phyloP scores from a whole-genome alignment of 768 basidiomycete species.

The Hysterangium stoloniferum region DNA sequence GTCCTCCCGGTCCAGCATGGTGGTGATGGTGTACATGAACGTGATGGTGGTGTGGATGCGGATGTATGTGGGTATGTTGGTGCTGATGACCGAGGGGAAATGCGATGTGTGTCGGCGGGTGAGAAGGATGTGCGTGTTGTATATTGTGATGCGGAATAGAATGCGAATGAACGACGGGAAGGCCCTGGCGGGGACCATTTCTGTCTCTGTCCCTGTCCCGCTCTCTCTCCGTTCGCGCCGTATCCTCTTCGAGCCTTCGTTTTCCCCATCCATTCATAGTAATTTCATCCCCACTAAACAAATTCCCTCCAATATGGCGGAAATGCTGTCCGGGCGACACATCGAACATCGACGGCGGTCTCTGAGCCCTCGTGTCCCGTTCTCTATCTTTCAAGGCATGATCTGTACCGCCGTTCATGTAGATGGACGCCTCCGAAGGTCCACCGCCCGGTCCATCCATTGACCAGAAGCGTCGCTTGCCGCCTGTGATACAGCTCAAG shows the following conservation, averaged over 20 bases:
- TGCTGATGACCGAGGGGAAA: constrained; percentile 15
- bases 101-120: neutral
- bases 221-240: constrained; percentile 1
- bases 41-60: constrained; percentile 11
- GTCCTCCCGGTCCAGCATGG: constrained; percentile 8
- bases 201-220: constrained; percentile 15
- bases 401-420: constrained; percentile 15
- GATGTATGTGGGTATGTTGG: constrained; percentile 13
- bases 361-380: constrained; percentile 20
- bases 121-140: constrained; percentile 1
- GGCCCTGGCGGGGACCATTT: constrained; percentile 11
- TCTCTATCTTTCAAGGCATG: constrained; percentile 18
- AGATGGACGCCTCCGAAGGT: constrained; percentile 10
- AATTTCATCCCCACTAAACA: neutral
- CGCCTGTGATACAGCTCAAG: constrained; percentile 13
- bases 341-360: constrained; percentile 17
- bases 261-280: constrained; percentile 8
- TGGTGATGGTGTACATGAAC: constrained; percentile 11
- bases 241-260: neutral
- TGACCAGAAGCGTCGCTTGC: constrained; percentile 5
- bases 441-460: constrained; percentile 8
- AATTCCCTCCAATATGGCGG: neutral
- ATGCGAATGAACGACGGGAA: constrained; percentile 13
- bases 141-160: constrained; percentile 9
- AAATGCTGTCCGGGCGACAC: constrained; percentile 10